Percentiles rank a stretch among this genome's conserved stretches.
These are phyloP conservation scores for Salinomyces thailandicus DNA, from an alignment of 2,329 filamentous ascomycete genomes.

Conservation along the genomic window DNA sequence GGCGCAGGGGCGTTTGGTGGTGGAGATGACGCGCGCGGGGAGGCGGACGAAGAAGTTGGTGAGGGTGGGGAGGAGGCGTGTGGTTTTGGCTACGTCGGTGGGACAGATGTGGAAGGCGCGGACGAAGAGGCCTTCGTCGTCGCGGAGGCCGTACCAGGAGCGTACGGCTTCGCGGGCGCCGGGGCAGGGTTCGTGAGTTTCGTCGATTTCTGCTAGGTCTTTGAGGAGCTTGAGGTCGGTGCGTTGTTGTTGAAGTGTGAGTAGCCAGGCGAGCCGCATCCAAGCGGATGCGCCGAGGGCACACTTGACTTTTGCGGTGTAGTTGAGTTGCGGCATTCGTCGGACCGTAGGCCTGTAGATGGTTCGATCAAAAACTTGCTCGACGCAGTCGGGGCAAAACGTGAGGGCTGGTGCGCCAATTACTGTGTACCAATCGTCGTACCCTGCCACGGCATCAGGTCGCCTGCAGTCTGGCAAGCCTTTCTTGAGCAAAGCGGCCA, in stretches of 20 bases:
- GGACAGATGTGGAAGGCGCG: slow-evolving; percentile 66
- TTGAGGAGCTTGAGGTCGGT: slow-evolving; percentile 59
- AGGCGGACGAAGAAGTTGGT: slow-evolving; percentile 51
- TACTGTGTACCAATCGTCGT: slow-evolving; percentile 73
- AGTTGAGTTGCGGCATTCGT: slow-evolving; percentile 47
- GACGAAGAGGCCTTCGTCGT: slow-evolving; percentile 56
- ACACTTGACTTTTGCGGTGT: slow-evolving; percentile 54
- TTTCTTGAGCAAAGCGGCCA: slow-evolving; percentile 32
- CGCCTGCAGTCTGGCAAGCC: slow-evolving; percentile 59
- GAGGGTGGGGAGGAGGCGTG: slow-evolving; percentile 63
- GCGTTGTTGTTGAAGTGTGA: slow-evolving; percentile 61
- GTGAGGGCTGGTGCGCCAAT: slow-evolving; percentile 60
- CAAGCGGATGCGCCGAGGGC: slow-evolving; percentile 66
- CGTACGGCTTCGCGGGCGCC: slow-evolving; percentile 47
- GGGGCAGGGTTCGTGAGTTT: slow-evolving; percentile 47
- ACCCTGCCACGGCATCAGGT: slow-evolving; percentile 49
- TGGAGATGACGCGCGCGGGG: slow-evolving; percentile 34
- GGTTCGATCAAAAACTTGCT: slow-evolving; percentile 56
- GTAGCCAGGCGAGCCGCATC: slow-evolving; percentile 74
- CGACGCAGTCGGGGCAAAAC: slow-evolving; percentile 74
- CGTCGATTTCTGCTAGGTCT: slow-evolving; percentile 53
- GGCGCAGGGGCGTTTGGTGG: slow-evolving; percentile 52
- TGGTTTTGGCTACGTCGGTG: slow-evolving; percentile 61
- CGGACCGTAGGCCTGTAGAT: slow-evolving; percentile 59
- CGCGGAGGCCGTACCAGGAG: slow-evolving; percentile 65